A percentile compares a stretch with the other conserved stretches of the same genome.
phyloP scores from a whole-genome alignment of 73 alveolate genomes.

The Loxodes magnus region DNA sequence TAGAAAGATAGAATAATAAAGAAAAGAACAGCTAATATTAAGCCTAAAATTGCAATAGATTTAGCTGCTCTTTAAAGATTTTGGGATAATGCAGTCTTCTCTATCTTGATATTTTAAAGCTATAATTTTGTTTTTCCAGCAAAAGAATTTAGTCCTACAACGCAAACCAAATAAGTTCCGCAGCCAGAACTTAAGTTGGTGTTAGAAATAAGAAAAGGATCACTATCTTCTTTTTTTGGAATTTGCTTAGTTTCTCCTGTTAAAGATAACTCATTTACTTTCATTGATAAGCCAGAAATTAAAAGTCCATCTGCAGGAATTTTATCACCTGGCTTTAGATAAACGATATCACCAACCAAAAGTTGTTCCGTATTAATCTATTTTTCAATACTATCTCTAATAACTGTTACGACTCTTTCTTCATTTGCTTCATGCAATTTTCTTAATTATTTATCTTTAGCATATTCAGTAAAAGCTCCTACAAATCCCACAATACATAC shows the following conservation, averaged over 20 bases:
- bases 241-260: constrained; percentile 90
- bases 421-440: constrained; percentile 70
- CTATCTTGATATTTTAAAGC: constrained; percentile 39
- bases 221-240: constrained; percentile 48
- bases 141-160: constrained; percentile 80
- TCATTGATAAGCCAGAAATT: constrained; percentile 42
- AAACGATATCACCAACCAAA: constrained; percentile 82
- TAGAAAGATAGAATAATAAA: constrained; percentile 52
- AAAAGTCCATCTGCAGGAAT: constrained; percentile 88
- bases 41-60: constrained; percentile 86
- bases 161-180: constrained; percentile 76
- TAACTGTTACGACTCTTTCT: constrained; percentile 59
- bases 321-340: constrained; percentile 77
- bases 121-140: constrained; percentile 49
- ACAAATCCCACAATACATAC: constrained; percentile 16
- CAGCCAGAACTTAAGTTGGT: constrained; percentile 72
- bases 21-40: constrained; percentile 68
- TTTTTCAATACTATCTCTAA: constrained; percentile 61
- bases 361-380: constrained; percentile 60
- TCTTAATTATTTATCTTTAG: constrained; percentile 41
- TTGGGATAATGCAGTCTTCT: constrained; percentile 79
- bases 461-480: constrained; percentile 40
- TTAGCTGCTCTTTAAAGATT: constrained; percentile 86
- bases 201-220: constrained; percentile 77
- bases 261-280: constrained; percentile 77